Conservation (phyloP, 495 filamentous ascomycete genomes). For the Annulohypoxylon nitens region DNA sequence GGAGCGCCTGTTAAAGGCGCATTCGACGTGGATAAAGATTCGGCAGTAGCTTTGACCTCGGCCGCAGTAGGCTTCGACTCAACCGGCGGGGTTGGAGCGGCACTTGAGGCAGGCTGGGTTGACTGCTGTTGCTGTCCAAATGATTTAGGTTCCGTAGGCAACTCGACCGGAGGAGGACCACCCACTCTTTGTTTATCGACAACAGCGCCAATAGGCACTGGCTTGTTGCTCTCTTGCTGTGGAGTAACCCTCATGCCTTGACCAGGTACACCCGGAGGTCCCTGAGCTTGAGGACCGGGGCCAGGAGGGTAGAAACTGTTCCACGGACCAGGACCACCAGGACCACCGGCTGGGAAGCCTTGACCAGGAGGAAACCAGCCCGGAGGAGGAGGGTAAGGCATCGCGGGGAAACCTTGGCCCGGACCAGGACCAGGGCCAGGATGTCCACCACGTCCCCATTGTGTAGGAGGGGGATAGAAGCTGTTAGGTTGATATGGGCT, state of each 20-base stretch:
- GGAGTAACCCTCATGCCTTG: conserved; percentile 55
- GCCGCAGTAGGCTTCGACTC: conserved; percentile 75
- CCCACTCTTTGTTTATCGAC: conserved; percentile 61
- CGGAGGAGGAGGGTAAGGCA: conserved; percentile 71
- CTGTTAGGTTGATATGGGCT: conserved; percentile 60
- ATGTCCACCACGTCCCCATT: conserved; percentile 71
- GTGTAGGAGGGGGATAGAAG: conserved; percentile 64
- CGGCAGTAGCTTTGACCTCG: conserved; percentile 66
- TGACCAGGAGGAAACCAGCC: conserved; percentile 89
- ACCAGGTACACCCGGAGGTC: conserved; percentile 52
- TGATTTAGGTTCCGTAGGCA: conserved; percentile 56
- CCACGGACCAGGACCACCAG: conserved; percentile 70
- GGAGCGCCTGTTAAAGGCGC: conserved; percentile 52
- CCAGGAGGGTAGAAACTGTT: conserved; percentile 64
- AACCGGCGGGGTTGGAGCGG: conserved; percentile 65
- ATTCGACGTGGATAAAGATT: conserved; percentile 52
- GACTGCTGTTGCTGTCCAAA: conserved; percentile 52
- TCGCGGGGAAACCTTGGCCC: conserved; percentile 56
- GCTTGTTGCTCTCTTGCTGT: conserved; percentile 60
- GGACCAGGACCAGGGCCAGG: conserved; percentile 56
- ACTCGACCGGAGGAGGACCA: conserved; percentile 53
- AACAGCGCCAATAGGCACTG: conserved; percentile 67
- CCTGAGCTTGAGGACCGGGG: conserved; percentile 53
- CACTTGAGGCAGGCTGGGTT: conserved; percentile 45
- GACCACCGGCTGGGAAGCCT: conserved; percentile 75